Conservation (phyloP, 176 grass and related monocot genomes). For the Eragrostis nindensis region DNA sequence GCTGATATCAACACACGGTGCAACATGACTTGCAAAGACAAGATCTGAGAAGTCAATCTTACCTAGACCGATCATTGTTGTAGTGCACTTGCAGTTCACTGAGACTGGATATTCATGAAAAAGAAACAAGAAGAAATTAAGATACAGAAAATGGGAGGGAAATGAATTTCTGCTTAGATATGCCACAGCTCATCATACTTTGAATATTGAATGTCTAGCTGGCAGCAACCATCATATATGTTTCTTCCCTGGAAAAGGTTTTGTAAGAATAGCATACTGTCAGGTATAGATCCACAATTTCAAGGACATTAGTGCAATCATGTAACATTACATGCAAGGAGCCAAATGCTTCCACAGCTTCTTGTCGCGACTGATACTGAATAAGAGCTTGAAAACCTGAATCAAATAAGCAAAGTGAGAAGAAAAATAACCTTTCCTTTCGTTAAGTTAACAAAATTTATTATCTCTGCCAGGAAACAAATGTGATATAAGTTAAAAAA, state of each 20-base stretch:
- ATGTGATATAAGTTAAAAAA: neutral
- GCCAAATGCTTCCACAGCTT: slow-evolving; percentile 82
- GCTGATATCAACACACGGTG: neutral
- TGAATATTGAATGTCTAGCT: slow-evolving; percentile 99
- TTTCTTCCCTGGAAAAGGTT: slow-evolving; percentile 76
- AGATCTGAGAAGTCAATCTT: slow-evolving; percentile 17
- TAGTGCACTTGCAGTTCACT: slow-evolving; percentile 97
- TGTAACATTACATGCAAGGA: slow-evolving; percentile 81
- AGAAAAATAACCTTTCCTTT: neutral
- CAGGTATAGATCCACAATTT: slow-evolving; percentile 22
- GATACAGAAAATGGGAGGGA: slow-evolving; percentile 11
- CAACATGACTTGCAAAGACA: neutral
- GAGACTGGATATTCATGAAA: slow-evolving; percentile 65
- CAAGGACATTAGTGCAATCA: slow-evolving; percentile 34
- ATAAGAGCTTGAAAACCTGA: slow-evolving; percentile 98
- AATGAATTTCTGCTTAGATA: neutral
- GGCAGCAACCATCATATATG: slow-evolving; percentile 99
- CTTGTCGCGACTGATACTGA: slow-evolving; percentile 77
- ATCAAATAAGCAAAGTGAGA: slow-evolving; percentile 32
- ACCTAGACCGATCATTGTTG: slow-evolving; percentile 98
- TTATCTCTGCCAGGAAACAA: neutral
- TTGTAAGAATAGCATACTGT: slow-evolving; percentile 32
- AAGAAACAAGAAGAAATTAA: slow-evolving; percentile 42
- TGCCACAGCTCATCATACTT: slow-evolving; percentile 68
- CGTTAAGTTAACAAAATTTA: neutral